These are phyloP conservation scores for Hura crepitans DNA, from an alignment of 441 rosid species.

Conservation along the genomic window DNA sequence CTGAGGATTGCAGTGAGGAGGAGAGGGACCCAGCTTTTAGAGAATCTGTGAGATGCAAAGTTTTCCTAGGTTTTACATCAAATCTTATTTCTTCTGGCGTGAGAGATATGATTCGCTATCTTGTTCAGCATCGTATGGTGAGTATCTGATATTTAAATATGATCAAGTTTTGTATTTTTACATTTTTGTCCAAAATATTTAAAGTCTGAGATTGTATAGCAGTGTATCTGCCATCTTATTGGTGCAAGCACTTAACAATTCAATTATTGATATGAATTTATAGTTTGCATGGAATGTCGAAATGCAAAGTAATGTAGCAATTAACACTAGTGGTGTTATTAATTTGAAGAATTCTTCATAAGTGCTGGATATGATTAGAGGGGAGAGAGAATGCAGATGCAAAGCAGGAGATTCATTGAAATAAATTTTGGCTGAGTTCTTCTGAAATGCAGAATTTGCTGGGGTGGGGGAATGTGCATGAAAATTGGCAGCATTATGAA, in stretches of 20 bases:
- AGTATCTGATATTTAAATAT: slow-evolving; percentile 20
- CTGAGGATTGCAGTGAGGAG: slow-evolving; percentile 61
- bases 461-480: background rate
- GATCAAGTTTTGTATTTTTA: background rate
- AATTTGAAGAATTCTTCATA: background rate
- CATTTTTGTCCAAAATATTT: background rate
- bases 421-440: background rate
- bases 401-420: background rate
- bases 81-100: slow-evolving; percentile 90
- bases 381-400: background rate
- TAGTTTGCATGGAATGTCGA: slow-evolving; percentile 2
- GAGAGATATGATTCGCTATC: slow-evolving; percentile 73
- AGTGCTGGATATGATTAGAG: background rate
- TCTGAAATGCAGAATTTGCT: background rate
- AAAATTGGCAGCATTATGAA: background rate
- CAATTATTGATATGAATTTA: background rate
- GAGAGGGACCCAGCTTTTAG: slow-evolving; percentile 56
- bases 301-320: background rate
- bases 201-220: background rate
- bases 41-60: slow-evolving; percentile 68
- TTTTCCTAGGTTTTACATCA: slow-evolving; percentile 90
- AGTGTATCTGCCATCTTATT: background rate
- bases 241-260: background rate
- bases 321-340: background rate
- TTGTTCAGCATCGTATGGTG: slow-evolving; percentile 86